Conservation (phyloP, 805 yeast genomes). For the Sugiyamaella qingdaonensis region DNA sequence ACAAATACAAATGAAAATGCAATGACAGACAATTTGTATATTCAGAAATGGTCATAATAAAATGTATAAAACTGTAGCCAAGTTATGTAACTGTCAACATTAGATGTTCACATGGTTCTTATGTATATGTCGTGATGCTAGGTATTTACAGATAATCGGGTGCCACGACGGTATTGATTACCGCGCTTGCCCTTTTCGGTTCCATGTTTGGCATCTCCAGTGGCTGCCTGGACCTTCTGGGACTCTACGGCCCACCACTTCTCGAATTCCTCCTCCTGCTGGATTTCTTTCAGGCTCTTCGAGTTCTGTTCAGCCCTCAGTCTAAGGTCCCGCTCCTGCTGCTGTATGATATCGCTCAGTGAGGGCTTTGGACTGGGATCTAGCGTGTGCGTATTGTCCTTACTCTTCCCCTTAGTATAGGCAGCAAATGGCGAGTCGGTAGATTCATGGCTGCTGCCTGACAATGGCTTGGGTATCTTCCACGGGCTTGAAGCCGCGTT, state of each 20-base stretch:
- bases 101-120: too few relatives aligned
- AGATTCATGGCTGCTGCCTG: background rate
- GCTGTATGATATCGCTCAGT: conserved; percentile 28
- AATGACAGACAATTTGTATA: too few relatives aligned
- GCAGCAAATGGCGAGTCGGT: conserved; percentile 16
- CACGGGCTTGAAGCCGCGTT: conserved; percentile 2
- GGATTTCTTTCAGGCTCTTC: conserved; percentile 61
- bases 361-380: conserved; percentile 6
- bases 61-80: too few relatives aligned
- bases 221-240: conserved; percentile 10
- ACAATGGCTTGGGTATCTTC: background rate
- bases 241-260: conserved; percentile 81
- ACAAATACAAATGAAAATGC: too few relatives aligned
- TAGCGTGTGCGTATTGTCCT: conserved; percentile 5
- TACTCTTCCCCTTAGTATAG: conserved; percentile 7
- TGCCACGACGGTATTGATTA: conserved; percentile 1
- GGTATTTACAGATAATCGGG: conserved; percentile 2
- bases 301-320: conserved; percentile 33
- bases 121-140: background rate
- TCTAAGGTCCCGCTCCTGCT: conserved; percentile 40
- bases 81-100: too few relatives aligned
- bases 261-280: conserved; percentile 79
- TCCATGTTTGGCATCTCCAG: background rate
- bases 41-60: too few relatives aligned
- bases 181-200: background rate